Base-by-base conservation (phyloP, 2,329 filamentous ascomycete genomes). In the Neoascochyta sp. region DNA sequence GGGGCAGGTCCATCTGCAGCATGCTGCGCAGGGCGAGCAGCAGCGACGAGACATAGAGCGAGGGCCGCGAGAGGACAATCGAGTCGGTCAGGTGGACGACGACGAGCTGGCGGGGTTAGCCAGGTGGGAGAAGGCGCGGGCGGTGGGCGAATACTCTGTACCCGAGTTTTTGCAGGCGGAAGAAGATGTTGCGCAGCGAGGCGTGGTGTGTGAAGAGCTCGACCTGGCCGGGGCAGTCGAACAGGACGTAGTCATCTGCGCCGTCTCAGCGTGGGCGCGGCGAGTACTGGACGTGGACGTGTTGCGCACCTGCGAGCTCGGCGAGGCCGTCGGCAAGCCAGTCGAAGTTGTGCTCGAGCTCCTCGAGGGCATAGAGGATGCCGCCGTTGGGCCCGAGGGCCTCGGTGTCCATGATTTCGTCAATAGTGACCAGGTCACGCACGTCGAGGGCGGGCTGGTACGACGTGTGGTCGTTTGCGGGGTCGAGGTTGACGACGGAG, bases 1-100 rank as follows among this genome's bases (percentile, higher is more conserved):
- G 87, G 1, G 92, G 88, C 40, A 96, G 83, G 57, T 96, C 92
- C 76, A 98, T 90, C 66, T 96, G 92, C 30, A 98, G 80, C 90
- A 98, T 98, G 50, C 87, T 89, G 45, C 92, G 83, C 43, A 98
- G 78, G 32, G 88, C 90, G 14, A 98, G 80, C 34, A 98, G 81
- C 34, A 98, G 75, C 9, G 93, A 92, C 47, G 90, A 94, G 37
- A 98, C 83, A 65, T 95, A 98, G 39, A 96, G 77, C 3, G 89
- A 95, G 1, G 92, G 92, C 38, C 93, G 80, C 1, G 89, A 95
- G 16, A 96, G 75, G 60, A 87, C 90, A 60, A 95, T 92, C 4
- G 86, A 94, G 62, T 98, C 92, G 43, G 92, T 87, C 19, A 98
- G 79, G 63, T 96, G 88, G 35, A 98, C 74, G 24, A 92, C 86